Evolutionary conservation across 2,329 filamentous ascomycete species (phyloP).

Genomic region (Chalaropsis ovoidea): DNA sequence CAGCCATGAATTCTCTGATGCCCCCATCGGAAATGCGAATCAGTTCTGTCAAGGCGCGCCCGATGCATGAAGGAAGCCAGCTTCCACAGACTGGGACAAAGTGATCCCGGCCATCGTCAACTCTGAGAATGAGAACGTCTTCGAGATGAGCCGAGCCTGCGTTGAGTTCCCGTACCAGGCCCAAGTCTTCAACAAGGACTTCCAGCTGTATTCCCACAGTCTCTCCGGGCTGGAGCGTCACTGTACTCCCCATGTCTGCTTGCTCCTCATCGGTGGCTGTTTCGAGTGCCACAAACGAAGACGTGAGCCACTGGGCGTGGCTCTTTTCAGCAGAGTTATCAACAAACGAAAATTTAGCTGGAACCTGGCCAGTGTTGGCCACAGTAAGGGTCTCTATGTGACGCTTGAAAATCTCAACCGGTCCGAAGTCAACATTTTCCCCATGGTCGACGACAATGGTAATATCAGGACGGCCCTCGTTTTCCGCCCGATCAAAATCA

Average conservation of each 20-base stretch:
- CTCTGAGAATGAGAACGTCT: slow-evolving; percentile 77
- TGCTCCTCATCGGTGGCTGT: slow-evolving; percentile 32
- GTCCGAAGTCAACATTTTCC: slow-evolving; percentile 67
- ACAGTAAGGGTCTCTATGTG: slow-evolving; percentile 64
- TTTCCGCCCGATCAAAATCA: slow-evolving; percentile 82
- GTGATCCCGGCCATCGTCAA: slow-evolving; percentile 76
- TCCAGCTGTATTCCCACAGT: slow-evolving; percentile 61
- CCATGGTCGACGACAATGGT: slow-evolving; percentile 67
- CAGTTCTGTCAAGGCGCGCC: slow-evolving; percentile 77
- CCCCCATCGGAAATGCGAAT: slow-evolving; percentile 77
- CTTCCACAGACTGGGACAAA: slow-evolving; percentile 71
- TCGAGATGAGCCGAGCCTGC: slow-evolving; percentile 56
- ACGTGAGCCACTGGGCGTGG: slow-evolving; percentile 56
- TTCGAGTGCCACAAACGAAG: slow-evolving; percentile 48
- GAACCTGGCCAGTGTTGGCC: slow-evolving; percentile 80
- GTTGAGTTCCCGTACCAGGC: slow-evolving; percentile 61
- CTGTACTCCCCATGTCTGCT: slow-evolving; percentile 37
- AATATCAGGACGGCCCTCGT: slow-evolving; percentile 73
- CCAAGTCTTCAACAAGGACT: slow-evolving; percentile 53
- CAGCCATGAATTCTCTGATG: slow-evolving; percentile 46
- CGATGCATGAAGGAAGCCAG: slow-evolving; percentile 77
- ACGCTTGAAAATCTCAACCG: slow-evolving; percentile 57
- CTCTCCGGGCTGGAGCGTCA: slow-evolving; percentile 75
- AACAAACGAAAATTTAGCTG: slow-evolving; percentile 70
- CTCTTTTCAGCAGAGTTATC: slow-evolving; percentile 50